Base-by-base conservation (phyloP, 345 rosid species). In the Linum tenue region DNA sequence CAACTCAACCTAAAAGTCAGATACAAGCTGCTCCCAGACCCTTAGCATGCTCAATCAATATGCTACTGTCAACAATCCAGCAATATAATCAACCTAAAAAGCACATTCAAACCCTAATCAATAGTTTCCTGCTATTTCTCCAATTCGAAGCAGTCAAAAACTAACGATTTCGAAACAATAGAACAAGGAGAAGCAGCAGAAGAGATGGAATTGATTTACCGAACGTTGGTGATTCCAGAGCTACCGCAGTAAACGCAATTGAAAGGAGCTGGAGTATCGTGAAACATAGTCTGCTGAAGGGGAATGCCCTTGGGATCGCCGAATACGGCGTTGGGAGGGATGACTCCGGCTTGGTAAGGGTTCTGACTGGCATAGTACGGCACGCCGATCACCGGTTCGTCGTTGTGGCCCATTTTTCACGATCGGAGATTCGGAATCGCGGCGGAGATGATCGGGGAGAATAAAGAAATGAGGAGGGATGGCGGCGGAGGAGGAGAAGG, bases 241-340 rank as follows among this genome's bases (percentile, higher is more conserved):
- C 62, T 78, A 40, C 97, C 97, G 64, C 99, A 90, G 76, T 44
- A 70, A 42, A 70, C 72, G 71, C 99, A 90, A 76, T 76, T 86
- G 70, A 94, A 90, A 37, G 99, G 99, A 68, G 99, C 99, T 66
- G 96, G 95, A 38, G 97, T 90, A 69, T 90, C 97, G 5, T 95
- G 82, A 75, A 79, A 88, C 70, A 90, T 73, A 39, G 97, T 94
- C 81, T 86, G 97, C 7, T 88, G 90, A 67, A 94, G 81, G 66
- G 96, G 96, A 67, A 76, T 76, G 9, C 89, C 96, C 72, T 81
- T 78, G 9, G 94, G 99, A 67, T 90, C 83, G 15, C 89, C 86
- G 58, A 74, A 74, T 59, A 88, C 70, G 48, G 95, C 96, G 75
- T 83, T 81, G 9, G 89, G 96, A 22, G 96, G 97, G 61, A 85